Conservation (phyloP, 164 flowering plant species). For the Saururus chinensis region DNA sequence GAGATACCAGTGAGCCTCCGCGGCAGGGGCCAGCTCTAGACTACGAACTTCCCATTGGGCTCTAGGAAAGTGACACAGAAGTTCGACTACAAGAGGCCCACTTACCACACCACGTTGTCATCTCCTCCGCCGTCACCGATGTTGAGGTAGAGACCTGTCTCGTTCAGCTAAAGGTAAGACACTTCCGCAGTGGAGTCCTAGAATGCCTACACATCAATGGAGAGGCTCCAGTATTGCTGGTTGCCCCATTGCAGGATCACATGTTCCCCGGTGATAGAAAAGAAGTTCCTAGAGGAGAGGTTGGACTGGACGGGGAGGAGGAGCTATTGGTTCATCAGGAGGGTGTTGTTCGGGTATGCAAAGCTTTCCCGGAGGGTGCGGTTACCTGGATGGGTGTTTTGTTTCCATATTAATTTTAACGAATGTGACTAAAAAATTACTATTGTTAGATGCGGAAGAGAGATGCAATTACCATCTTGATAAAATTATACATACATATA, state of each 20-base stretch:
- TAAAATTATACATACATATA: too few species aligned
- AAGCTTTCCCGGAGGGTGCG: constrained; percentile 9
- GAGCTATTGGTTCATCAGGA: constrained; percentile 43
- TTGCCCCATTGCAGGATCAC: constrained; percentile 49
- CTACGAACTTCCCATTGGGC: constrained; percentile 34
- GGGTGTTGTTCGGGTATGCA: constrained; percentile 10
- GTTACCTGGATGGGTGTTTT: too few species aligned
- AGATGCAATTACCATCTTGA: too few species aligned
- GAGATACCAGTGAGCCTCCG: constrained; percentile 57
- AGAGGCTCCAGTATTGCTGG: constrained; percentile 52
- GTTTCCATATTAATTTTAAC: too few species aligned
- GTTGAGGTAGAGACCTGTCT: constrained; percentile 48
- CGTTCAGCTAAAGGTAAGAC: constrained; percentile 37
- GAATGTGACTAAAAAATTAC: too few species aligned
- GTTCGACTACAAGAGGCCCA: constrained; percentile 25
- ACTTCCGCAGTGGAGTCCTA: constrained; percentile 25
- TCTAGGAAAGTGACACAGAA: constrained; percentile 49
- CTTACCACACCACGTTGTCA: too few species aligned
- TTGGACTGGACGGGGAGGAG: constrained; percentile 22
- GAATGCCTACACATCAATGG: constrained; percentile 48
- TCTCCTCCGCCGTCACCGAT: constrained; percentile 31
- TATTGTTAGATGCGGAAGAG: too few species aligned
- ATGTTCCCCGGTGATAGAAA: constrained; percentile 30
- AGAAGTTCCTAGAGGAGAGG: constrained; percentile 41
- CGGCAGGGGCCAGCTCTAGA: constrained; percentile 44